Percentiles rank a stretch among this genome's conserved stretches.
These are phyloP conservation scores for Mucor lusitanicus DNA, from an alignment of 371 early-diverging fungal species.

Conservation along the genomic window DNA sequence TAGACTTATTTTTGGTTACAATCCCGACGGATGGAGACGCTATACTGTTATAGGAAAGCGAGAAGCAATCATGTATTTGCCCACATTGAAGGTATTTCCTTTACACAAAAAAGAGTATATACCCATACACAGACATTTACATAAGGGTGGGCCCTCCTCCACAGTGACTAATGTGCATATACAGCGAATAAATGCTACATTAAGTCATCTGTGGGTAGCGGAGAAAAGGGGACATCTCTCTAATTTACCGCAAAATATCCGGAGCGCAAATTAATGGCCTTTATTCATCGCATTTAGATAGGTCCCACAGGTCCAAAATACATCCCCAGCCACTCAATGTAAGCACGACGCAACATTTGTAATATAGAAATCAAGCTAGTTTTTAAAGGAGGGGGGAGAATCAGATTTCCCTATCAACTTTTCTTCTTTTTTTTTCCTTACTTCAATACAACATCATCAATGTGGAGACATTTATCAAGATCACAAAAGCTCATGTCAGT, in stretches of 20 bases:
- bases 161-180: background rate
- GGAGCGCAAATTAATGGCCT: background rate
- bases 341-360: conserved; percentile 2
- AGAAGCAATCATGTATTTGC: background rate
- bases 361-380: background rate
- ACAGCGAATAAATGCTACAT: background rate
- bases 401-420: background rate
- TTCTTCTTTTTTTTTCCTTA: conserved; percentile 9
- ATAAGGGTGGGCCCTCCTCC: no score
- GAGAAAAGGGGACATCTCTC: background rate
- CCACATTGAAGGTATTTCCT: background rate
- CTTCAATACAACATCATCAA: conserved; percentile 7
- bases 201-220: background rate
- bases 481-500: conserved; percentile 37
- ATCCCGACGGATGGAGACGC: background rate
- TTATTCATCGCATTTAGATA: conserved; percentile 4
- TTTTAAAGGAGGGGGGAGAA: conserved; percentile 1
- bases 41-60: background rate
- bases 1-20: background rate
- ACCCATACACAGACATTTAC: background rate
- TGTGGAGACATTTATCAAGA: conserved; percentile 51
- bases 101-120: background rate
- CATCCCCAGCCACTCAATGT: conserved; percentile 19
- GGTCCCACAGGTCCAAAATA: conserved; percentile 11
- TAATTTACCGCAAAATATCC: background rate